Percentiles rank a stretch among this genome's conserved stretches.
Conservation (phyloP, 2,329 filamentous ascomycete species). For the Pseudogymnoascus verrucosus region DNA sequence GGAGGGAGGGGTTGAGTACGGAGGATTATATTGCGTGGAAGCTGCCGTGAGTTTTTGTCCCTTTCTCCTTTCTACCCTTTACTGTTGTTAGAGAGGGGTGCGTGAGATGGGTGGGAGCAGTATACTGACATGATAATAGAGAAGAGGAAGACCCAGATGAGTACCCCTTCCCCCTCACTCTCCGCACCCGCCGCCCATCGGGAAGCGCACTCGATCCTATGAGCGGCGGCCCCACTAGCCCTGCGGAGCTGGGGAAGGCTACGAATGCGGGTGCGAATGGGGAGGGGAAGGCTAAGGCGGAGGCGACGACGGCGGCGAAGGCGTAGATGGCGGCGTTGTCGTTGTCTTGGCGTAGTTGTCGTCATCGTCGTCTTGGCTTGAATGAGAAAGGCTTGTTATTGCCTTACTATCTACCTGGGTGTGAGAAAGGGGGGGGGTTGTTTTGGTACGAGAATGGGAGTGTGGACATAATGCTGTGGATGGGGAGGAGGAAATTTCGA, state of each 20-base stretch:
- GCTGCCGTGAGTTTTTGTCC: slow-evolving; percentile 67
- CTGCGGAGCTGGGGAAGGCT: slow-evolving; percentile 18
- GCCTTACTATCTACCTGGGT: too few species aligned
- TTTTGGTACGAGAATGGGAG: too few species aligned
- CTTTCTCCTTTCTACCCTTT: not conserved
- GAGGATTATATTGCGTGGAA: slow-evolving; percentile 99
- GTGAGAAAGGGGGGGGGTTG: too few species aligned
- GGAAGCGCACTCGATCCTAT: not conserved
- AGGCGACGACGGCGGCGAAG: too few species aligned
- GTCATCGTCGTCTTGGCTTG: too few species aligned
- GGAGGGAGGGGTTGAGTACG: slow-evolving; percentile 82
- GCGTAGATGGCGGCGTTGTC: not conserved
- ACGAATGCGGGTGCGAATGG: not conserved
- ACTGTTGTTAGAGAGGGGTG: too few species aligned
- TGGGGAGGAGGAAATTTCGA: too few species aligned
- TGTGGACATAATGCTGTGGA: too few species aligned
- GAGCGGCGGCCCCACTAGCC: slow-evolving; percentile 22
- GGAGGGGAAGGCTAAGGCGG: not conserved
- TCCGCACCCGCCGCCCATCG: slow-evolving; percentile 30
- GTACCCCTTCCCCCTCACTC: slow-evolving; percentile 62
- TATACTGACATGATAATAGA: slow-evolving; percentile 15
- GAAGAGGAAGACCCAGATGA: slow-evolving; percentile 89
- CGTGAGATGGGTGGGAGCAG: too few species aligned
- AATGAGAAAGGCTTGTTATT: too few species aligned
- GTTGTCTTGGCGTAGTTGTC: too few species aligned